Base-by-base conservation (phyloP, 805 yeast genomes). In the Candida wancherniae region DNA sequence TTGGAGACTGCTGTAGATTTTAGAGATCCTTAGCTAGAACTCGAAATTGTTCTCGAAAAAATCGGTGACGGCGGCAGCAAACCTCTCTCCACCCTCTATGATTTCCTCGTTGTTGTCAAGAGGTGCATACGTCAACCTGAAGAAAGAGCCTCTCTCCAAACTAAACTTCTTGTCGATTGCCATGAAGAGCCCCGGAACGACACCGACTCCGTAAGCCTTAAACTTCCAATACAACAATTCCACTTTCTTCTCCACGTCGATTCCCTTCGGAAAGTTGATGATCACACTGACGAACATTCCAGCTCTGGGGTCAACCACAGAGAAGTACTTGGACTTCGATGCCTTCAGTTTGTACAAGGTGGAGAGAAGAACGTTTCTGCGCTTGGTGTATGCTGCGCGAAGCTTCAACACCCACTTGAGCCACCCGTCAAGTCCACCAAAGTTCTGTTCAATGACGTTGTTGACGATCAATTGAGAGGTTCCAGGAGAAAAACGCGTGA, bases 351-450 rank as follows among this genome's bases (percentile, higher is more conserved):
- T 34, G 25, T 31, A 34, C 20, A 51, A 26, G 10, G 33, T 26
- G 21, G 36, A 32, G 23, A 52, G 38, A 26, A 51, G 33, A 4
- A 59, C 50, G 34, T 71, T 57, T 45, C 70, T 57, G 38, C 77
- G 57, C 30, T 57, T 63, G 4, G 67, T 50, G 40, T 73, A 73
- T 5, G 65, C 57, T 6, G 53, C 55, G 26, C 77, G 68, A 32
- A 73, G 61, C 43, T 69, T 63, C 47, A 64, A 59, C 21, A 69
- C 58, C 77, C 75, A 71, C 26, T 51, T 36, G 11, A 70, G 40
- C 71, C 73, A 71, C 3, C 75, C 73, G 26, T 37, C 44, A 4
- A 43, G 37, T n/a, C 47, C 47, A 8, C 41, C 44, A 24, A 37
- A 40, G 13, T 34, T 50, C 18, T 39, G 42, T 13, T 42, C 33